phyloP scores from a whole-genome alignment of 805 yeast species.

The Yarrowia sp. region DNA sequence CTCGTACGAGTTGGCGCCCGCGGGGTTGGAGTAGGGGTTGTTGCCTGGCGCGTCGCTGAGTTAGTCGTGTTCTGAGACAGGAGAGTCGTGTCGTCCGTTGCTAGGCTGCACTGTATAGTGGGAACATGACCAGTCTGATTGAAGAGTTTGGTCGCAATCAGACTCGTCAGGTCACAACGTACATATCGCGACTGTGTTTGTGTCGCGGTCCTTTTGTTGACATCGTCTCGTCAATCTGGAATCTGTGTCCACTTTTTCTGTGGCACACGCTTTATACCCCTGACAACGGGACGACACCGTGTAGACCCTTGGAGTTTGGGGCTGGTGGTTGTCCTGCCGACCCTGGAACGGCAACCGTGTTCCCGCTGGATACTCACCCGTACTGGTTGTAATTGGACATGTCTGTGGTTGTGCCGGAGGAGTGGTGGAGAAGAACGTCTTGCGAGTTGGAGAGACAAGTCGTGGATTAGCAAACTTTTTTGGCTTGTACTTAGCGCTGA shows the following conservation, averaged over 20 bases:
- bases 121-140: background rate
- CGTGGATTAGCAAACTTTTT: conserved; percentile 11
- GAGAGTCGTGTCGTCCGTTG: too few species aligned
- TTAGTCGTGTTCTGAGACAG: background rate
- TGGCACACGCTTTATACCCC: background rate
- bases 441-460: background rate
- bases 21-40: conserved; percentile 25
- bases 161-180: too few species aligned
- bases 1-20: conserved; percentile 23
- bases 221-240: too few species aligned
- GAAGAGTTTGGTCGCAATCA: too few species aligned
- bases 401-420: background rate
- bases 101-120: conserved; percentile 8
- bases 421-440: background rate
- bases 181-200: too few species aligned
- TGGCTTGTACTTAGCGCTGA: background rate
- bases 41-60: conserved; percentile 15
- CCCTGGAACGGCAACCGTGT: background rate
- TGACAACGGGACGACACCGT: background rate
- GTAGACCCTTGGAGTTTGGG: background rate
- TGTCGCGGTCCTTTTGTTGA: too few species aligned
- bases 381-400: conserved; percentile 25
- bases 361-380: conserved; percentile 1
- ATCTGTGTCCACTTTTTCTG: too few species aligned
- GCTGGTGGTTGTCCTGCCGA: background rate